phyloP scores from a whole-genome alignment of 1,139 yeast genomes.

The Blastobotrys raffinosifermentans region DNA sequence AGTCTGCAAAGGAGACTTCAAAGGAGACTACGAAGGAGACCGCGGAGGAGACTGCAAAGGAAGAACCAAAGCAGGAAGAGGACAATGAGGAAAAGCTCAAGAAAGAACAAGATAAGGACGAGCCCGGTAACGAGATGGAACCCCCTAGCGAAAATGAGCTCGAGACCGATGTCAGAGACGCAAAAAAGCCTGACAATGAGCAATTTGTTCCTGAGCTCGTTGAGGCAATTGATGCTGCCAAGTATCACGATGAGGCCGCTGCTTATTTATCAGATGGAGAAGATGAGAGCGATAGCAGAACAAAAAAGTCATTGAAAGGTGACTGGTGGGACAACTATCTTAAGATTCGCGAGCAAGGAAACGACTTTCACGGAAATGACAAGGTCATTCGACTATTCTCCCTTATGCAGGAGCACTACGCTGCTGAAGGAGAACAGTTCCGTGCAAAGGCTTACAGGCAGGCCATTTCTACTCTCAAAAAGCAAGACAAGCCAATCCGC shows the following conservation, averaged over 20 bases:
- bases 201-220: background rate
- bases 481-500: slow-evolving; percentile 28
- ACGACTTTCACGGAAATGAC: slow-evolving; percentile 25
- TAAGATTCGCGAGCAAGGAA: background rate
- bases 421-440: slow-evolving; percentile 38
- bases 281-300: background rate
- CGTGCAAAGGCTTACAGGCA: slow-evolving; percentile 41
- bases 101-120: background rate
- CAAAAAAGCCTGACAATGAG: background rate
- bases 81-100: slow-evolving; percentile 2
- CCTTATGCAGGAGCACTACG: slow-evolving; percentile 36
- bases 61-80: slow-evolving; percentile 1
- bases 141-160: background rate
- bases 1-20: background rate
- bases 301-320: background rate
- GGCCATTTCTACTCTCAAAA: slow-evolving; percentile 39
- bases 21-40: slow-evolving; percentile 1
- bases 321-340: background rate
- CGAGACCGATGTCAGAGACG: background rate
- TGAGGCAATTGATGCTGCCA: background rate
- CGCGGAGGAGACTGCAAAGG: background rate
- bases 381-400: slow-evolving; percentile 34
- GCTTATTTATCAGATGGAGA: background rate
- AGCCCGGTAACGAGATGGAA: background rate
- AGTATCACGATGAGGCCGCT: background rate